Evolutionary conservation across 352 stramenopile species (phyloP).

Genomic region (Aphanomyces astaci): DNA sequence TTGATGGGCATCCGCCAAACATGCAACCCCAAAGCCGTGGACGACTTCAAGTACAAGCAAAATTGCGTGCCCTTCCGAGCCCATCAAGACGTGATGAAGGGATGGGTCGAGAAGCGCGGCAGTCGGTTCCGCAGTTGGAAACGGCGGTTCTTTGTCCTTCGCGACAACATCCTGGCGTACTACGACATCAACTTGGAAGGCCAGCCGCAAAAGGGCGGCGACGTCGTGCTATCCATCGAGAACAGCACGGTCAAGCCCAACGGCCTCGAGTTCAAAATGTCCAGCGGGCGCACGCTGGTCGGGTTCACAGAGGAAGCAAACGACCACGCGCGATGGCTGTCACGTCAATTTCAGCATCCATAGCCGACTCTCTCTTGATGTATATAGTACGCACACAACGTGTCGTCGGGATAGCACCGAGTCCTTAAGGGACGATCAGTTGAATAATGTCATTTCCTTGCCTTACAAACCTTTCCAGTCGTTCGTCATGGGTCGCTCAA

Average conservation of each 20-base stretch:
- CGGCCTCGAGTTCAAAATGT: constrained; percentile 22
- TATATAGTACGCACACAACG: too few relatives aligned
- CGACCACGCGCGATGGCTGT: constrained; percentile 19
- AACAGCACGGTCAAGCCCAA: constrained; percentile 11
- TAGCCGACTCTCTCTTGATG: not conserved
- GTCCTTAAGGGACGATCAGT: too few relatives aligned
- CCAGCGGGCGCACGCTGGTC: constrained; percentile 9
- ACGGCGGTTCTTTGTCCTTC: constrained; percentile 72
- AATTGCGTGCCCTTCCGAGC: constrained; percentile 2
- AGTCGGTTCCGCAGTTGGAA: constrained; percentile 67
- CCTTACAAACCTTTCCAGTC: too few relatives aligned
- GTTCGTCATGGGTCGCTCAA: too few relatives aligned
- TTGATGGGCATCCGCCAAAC: constrained; percentile 8
- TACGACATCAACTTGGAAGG: constrained; percentile 24
- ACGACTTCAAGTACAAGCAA: constrained; percentile 20
- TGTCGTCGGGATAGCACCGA: too few relatives aligned
- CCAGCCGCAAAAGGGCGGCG: constrained; percentile 19
- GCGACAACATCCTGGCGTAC: constrained; percentile 29
- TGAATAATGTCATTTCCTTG: too few relatives aligned
- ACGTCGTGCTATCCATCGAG: constrained; percentile 13
- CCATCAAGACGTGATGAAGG: constrained; percentile 17
- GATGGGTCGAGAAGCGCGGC: constrained; percentile 62
- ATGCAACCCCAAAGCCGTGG: constrained; percentile 5
- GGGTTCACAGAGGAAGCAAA: constrained; percentile 12
- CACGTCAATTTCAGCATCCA: not conserved